Conservation (phyloP, 176 grass and related monocot genomes). For the Oryza glaberrima region DNA sequence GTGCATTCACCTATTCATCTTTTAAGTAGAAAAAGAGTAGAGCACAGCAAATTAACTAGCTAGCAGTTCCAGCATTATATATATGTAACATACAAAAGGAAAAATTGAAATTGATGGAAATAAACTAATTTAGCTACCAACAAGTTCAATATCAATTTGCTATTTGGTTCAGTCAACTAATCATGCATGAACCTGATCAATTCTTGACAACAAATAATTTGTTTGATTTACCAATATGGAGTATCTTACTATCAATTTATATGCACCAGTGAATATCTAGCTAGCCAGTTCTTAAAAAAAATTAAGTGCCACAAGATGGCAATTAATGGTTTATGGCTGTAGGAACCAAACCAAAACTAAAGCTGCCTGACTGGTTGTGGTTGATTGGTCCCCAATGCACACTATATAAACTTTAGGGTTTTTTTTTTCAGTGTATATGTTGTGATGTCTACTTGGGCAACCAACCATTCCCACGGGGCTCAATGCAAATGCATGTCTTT, state of each 20-base stretch:
- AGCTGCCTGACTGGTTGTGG: background rate
- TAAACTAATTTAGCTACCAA: background rate
- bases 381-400: background rate
- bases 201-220: background rate
- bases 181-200: background rate
- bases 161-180: background rate
- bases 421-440: background rate
- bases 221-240: background rate
- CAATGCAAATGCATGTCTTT: constrained; percentile 41
- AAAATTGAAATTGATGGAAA: background rate
- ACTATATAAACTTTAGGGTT: background rate
- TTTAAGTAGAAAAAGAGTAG: background rate
- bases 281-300: background rate
- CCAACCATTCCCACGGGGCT: constrained; percentile 41
- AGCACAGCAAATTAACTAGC: background rate
- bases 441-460: constrained; percentile 40
- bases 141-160: background rate
- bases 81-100: background rate
- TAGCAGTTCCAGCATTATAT: background rate
- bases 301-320: background rate
- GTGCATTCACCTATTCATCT: no score
- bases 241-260: background rate
- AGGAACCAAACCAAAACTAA: background rate
- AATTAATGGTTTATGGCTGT: background rate
- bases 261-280: background rate